Evolutionary conservation across 331 rosid genomes (phyloP).

Genomic region (Rosa hybrid): DNA sequence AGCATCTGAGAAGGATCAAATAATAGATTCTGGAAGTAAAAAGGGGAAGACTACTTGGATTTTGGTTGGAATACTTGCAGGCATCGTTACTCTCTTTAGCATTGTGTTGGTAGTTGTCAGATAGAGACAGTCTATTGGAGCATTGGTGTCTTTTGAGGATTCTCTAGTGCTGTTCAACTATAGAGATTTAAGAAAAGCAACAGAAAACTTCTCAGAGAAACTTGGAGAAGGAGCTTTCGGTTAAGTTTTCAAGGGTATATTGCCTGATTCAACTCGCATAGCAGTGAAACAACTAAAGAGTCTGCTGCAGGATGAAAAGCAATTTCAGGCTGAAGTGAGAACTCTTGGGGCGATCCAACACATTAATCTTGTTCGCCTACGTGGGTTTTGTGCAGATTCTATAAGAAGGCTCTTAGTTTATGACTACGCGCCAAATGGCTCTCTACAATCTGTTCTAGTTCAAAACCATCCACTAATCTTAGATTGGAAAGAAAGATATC

Average conservation of each 20-base stretch:
- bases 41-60: constrained; percentile 1
- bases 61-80: neutral
- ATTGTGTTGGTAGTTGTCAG: neutral
- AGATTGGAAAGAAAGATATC: constrained; percentile 9
- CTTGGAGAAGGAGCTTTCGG: constrained; percentile 43
- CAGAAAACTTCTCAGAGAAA: constrained; percentile 22
- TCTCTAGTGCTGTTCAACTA: constrained; percentile 21
- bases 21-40: neutral
- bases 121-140: neutral
- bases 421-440: constrained; percentile 37
- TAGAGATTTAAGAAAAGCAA: constrained; percentile 13
- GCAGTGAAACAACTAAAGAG: constrained; percentile 38
- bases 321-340: constrained; percentile 34
- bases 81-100: neutral
- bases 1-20: neutral
- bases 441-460: neutral
- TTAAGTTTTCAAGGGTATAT: constrained; percentile 33
- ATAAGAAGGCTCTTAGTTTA: constrained; percentile 30
- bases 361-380: constrained; percentile 32
- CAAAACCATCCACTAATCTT: neutral
- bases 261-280: constrained; percentile 17
- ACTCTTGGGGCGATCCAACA: constrained; percentile 40
- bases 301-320: constrained; percentile 26
- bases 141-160: constrained; percentile 1
- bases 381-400: constrained; percentile 27